phyloP scores from a whole-genome alignment of 2,329 filamentous ascomycete genomes.

The Samsoniella hepiali region DNA sequence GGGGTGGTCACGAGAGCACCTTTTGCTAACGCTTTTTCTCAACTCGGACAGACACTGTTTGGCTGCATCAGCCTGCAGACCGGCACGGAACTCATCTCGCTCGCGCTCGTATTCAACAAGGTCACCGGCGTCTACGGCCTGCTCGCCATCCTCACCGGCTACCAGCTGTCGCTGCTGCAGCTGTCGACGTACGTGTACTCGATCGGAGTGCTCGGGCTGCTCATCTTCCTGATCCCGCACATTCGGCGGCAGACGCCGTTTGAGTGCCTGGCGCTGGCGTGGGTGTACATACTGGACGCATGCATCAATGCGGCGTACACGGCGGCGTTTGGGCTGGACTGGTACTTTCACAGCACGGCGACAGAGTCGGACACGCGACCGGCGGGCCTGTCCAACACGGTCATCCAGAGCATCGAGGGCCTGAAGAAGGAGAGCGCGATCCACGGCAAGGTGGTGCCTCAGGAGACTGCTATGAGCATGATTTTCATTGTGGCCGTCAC shows the following conservation, averaged over 20 bases:
- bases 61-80: conserved; percentile 83
- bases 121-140: conserved; percentile 87
- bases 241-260: conserved; percentile 76
- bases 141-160: conserved; percentile 83
- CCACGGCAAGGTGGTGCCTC: conserved; percentile 42
- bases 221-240: conserved; percentile 70
- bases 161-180: conserved; percentile 76
- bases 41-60: conserved; percentile 66
- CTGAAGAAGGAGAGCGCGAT: conserved; percentile 33
- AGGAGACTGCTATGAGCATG: conserved; percentile 70
- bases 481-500: conserved; percentile 71
- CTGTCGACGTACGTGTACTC: conserved; percentile 92
- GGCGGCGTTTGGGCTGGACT: conserved; percentile 73
- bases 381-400: conserved; percentile 23
- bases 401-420: conserved; percentile 33
- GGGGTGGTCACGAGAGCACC: not conserved
- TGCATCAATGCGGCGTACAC: conserved; percentile 81
- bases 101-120: conserved; percentile 87
- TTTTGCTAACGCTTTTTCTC: conserved; percentile 16
- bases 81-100: conserved; percentile 78
- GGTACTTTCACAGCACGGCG: conserved; percentile 70
- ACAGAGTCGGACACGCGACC: conserved; percentile 34
- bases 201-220: conserved; percentile 63
- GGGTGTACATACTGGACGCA: conserved; percentile 81
- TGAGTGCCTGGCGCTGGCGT: conserved; percentile 76